These are phyloP conservation scores for Jatropha podagrica DNA, from an alignment of 441 rosid genomes.

Conservation along the genomic window DNA sequence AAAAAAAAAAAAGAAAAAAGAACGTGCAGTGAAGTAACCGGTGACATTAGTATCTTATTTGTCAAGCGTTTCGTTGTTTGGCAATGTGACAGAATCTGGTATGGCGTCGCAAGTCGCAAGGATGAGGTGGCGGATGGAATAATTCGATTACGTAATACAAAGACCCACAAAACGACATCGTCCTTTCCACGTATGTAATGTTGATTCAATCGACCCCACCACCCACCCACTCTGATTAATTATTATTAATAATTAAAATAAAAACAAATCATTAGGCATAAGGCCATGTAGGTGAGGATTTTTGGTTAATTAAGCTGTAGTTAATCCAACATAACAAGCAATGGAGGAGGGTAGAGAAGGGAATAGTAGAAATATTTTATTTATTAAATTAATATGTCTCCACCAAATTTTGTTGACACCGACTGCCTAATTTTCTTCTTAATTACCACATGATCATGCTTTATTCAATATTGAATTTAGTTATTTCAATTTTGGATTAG, in stretches of 20 bases:
- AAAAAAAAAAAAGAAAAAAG: background rate
- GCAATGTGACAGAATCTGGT: background rate
- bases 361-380: background rate
- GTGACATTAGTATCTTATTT: background rate
- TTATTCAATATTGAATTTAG: no score
- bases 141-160: background rate
- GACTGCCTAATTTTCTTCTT: background rate
- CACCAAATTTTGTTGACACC: background rate
- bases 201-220: background rate
- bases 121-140: background rate
- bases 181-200: background rate
- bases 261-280: background rate
- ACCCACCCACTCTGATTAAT: background rate
- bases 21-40: constrained; percentile 36
- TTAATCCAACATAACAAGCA: no score
- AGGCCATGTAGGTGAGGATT: background rate
- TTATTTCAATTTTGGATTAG: no score
- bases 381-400: background rate
- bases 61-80: background rate
- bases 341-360: no score
- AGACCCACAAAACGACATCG: background rate
- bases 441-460: no score
- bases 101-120: background rate
- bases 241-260: background rate
- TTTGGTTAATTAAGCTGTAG: background rate